Conservation (phyloP, 345 rosid genomes). For the Atalantia buxifolia region DNA sequence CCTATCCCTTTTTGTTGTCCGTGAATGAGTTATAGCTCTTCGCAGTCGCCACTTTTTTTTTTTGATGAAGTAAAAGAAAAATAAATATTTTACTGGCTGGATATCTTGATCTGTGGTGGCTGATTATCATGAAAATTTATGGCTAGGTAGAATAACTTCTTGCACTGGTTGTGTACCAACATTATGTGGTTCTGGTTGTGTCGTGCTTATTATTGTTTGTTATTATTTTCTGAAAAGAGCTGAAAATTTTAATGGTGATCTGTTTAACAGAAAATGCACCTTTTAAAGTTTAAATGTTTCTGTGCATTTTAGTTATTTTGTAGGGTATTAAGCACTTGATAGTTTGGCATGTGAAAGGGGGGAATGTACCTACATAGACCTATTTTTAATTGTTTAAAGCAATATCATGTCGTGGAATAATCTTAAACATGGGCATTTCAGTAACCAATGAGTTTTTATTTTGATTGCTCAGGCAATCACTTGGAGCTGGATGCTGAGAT, state of each 20-base stretch:
- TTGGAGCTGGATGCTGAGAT: conserved; percentile 75
- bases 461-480: conserved; percentile 50
- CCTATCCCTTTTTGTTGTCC: background rate
- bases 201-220: background rate
- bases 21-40: background rate
- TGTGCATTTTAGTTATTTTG: background rate
- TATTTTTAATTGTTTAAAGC: background rate
- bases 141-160: background rate
- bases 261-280: background rate
- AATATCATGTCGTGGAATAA: background rate
- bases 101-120: background rate
- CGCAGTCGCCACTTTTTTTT: background rate
- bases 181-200: background rate
- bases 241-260: background rate
- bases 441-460: background rate
- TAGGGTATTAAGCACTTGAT: background rate
- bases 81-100: background rate
- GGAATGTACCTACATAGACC: background rate
- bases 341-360: background rate
- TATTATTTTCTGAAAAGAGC: background rate
- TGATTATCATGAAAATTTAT: background rate
- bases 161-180: background rate
- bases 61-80: background rate
- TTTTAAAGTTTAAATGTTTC: background rate
- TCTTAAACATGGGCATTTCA: conserved; percentile 4